phyloP scores from a whole-genome alignment of 306 rosid genomes.

The Hylodesmum podocarpum region DNA sequence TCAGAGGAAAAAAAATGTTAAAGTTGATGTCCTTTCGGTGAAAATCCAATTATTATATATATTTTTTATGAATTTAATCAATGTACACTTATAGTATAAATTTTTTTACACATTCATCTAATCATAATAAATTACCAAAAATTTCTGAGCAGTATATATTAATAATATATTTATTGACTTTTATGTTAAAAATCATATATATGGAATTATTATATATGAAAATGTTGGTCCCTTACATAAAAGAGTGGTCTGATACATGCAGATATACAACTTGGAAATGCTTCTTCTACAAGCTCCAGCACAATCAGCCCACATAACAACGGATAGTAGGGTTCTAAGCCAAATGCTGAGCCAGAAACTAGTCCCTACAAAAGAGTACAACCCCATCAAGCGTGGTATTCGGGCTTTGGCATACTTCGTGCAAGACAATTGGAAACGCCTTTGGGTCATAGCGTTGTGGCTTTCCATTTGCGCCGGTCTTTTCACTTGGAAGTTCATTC shows the following conservation, averaged over 20 bases:
- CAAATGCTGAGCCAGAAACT: constrained; percentile 75
- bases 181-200: no score
- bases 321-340: constrained; percentile 65
- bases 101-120: no score
- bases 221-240: neutral
- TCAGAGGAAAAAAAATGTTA: no score
- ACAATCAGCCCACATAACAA: constrained; percentile 51
- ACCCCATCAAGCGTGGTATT: constrained; percentile 58
- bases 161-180: no score
- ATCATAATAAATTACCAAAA: no score
- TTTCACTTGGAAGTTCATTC: constrained; percentile 80
- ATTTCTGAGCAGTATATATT: no score
- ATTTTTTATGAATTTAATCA: no score
- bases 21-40: neutral
- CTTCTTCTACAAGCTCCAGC: constrained; percentile 76
- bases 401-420: constrained; percentile 52
- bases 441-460: constrained; percentile 78
- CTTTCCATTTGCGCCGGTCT: constrained; percentile 57
- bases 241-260: neutral
- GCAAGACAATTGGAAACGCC: constrained; percentile 76
- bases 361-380: constrained; percentile 65
- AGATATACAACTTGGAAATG: constrained; percentile 81
- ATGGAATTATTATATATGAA: neutral
- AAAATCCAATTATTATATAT: neutral
- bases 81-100: no score